These are phyloP conservation scores for Setaria italica DNA, from an alignment of 202 grass and related monocot genomes.

Conservation along the genomic window DNA sequence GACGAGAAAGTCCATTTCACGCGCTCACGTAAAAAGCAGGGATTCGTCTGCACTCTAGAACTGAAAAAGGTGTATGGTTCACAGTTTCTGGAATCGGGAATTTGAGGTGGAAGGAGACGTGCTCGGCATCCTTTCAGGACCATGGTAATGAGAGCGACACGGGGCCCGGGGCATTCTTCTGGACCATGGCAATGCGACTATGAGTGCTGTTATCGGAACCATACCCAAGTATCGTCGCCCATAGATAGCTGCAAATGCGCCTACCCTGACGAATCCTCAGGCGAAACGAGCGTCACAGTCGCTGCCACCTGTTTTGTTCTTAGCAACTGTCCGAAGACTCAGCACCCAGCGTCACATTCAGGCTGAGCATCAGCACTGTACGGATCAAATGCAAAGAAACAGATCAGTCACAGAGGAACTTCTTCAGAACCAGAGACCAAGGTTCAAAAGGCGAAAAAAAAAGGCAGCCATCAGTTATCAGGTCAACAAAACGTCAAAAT, in stretches of 20 bases:
- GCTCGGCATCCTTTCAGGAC: background rate
- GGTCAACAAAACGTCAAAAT: background rate
- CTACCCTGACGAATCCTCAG: background rate
- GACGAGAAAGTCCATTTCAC: background rate
- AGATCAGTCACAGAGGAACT: background rate
- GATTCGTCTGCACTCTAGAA: background rate
- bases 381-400: background rate
- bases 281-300: background rate
- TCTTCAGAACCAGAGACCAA: background rate
- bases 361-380: too few relatives aligned
- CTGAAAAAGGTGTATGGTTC: too few relatives aligned
- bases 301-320: background rate
- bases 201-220: background rate
- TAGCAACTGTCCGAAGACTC: too few relatives aligned
- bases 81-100: background rate
- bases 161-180: background rate
- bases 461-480: background rate
- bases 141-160: background rate
- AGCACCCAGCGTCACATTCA: too few relatives aligned
- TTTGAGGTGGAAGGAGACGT: background rate
- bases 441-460: background rate
- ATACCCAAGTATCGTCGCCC: background rate
- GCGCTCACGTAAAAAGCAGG: slow-evolving; percentile 1
- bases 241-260: background rate
- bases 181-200: background rate